phyloP scores from a whole-genome alignment of 1,139 yeast species.

The Kodamaea sp. region DNA sequence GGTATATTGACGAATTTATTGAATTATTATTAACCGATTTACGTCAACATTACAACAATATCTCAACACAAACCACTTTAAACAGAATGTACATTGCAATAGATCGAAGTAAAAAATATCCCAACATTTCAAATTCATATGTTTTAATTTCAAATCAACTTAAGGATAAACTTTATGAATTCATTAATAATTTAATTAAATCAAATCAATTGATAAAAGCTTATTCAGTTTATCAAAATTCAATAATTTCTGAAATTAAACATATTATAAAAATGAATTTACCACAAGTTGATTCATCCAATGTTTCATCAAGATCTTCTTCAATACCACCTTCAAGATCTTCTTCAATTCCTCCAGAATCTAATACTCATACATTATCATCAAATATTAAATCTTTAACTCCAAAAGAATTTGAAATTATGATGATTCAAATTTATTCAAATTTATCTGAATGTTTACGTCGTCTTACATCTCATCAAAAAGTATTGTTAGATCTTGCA shows the following conservation, averaged over 20 bases:
- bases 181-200: conserved; percentile 54
- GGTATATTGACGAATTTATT: conserved; percentile 56
- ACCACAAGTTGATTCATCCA: conserved; percentile 39
- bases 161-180: conserved; percentile 39
- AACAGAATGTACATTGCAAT: conserved; percentile 40
- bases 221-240: conserved; percentile 63
- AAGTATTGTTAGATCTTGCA: conserved; percentile 69
- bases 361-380: conserved; percentile 40
- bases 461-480: conserved; percentile 75
- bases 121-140: conserved; percentile 25
- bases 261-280: conserved; percentile 62
- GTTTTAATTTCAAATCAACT: conserved; percentile 31
- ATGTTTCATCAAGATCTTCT: conserved; percentile 30
- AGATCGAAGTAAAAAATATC: conserved; percentile 22
- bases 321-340: conserved; percentile 25
- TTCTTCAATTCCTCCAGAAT: conserved; percentile 4
- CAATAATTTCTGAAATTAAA: conserved; percentile 66
- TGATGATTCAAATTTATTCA: conserved; percentile 61
- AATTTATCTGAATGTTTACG: conserved; percentile 69
- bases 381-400: conserved; percentile 59
- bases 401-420: conserved; percentile 67
- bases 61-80: conserved; percentile 49
- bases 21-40: conserved; percentile 58
- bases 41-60: conserved; percentile 49
- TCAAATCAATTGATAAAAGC: conserved; percentile 66